phyloP scores from a whole-genome alignment of 441 rosid genomes.

The Isatis lusitanica region DNA sequence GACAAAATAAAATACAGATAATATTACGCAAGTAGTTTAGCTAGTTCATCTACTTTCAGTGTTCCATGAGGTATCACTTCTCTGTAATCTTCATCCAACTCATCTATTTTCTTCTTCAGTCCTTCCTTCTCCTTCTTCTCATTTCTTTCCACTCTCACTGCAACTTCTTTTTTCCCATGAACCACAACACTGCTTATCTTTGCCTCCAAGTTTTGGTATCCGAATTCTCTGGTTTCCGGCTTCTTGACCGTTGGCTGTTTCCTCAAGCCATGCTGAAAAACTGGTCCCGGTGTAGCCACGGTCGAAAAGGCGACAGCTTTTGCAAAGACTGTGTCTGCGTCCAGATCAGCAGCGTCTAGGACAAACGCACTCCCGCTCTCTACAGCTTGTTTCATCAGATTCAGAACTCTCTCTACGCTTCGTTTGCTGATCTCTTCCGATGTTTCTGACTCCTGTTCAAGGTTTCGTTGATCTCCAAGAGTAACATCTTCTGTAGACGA shows the following conservation, averaged over 20 bases:
- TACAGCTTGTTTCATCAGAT: constrained; percentile 62
- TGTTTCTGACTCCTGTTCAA: constrained; percentile 32
- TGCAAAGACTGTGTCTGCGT: constrained; percentile 61
- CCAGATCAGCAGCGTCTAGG: constrained; percentile 48
- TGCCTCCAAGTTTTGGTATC: constrained; percentile 10
- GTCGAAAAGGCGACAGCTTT: constrained; percentile 55
- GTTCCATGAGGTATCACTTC: constrained; percentile 51
- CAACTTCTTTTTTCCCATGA: constrained; percentile 5
- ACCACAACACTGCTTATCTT: constrained; percentile 10
- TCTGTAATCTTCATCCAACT: constrained; percentile 32
- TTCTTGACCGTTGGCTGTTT: constrained; percentile 40
- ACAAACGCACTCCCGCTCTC: constrained; percentile 68
- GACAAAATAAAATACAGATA: constrained; percentile 4
- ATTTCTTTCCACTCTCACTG: constrained; percentile 20
- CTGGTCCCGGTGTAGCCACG: constrained; percentile 63
- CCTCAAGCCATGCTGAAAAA: constrained; percentile 45
- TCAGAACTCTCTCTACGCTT: constrained; percentile 44
- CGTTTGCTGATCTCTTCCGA: constrained; percentile 25
- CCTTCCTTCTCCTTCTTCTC: constrained; percentile 25
- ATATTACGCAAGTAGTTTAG: constrained; percentile 62
- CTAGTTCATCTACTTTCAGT: constrained; percentile 76
- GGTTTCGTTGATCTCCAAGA: constrained; percentile 30
- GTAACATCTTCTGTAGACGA: constrained; percentile 14
- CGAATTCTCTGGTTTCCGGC: constrained; percentile 32
- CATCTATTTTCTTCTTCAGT: constrained; percentile 29